phyloP scores from a whole-genome alignment of 164 flowering plant species.

The Liriodendron chinense region DNA sequence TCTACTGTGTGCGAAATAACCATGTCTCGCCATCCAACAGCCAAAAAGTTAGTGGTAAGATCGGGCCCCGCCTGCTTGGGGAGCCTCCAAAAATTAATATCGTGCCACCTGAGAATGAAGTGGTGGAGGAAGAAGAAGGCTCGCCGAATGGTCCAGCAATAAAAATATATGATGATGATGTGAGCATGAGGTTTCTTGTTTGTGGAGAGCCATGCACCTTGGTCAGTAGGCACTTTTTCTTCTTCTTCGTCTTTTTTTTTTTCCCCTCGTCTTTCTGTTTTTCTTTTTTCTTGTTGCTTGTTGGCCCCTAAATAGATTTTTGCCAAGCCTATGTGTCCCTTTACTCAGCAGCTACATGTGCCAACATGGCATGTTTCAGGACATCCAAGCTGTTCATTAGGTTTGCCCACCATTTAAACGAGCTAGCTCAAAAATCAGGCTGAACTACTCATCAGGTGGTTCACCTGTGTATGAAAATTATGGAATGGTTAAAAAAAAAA shows the following conservation, averaged over 20 bases:
- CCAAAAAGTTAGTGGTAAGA: slow-evolving; percentile 37
- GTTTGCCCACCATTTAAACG: not conserved
- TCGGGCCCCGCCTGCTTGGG: slow-evolving; percentile 77
- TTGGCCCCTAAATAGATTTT: not conserved
- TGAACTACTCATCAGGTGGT: not conserved
- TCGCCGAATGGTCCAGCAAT: slow-evolving; percentile 56
- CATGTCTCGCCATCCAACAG: slow-evolving; percentile 32
- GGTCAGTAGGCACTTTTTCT: slow-evolving; percentile 39
- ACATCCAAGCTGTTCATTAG: not conserved
- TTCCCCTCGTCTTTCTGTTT: not conserved
- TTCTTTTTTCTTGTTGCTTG: not conserved
- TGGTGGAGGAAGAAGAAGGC: slow-evolving; percentile 59
- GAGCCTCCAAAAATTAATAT: slow-evolving; percentile 71
- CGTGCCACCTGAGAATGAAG: slow-evolving; percentile 46
- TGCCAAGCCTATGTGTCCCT: too few relatives aligned
- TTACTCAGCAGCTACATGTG: too few relatives aligned
- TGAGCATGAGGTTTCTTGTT: slow-evolving; percentile 77
- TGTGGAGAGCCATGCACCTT: slow-evolving; percentile 68
- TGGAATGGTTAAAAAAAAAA: not conserved
- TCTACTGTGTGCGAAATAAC: slow-evolving; percentile 65
- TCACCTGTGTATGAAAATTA: not conserved
- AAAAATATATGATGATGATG: slow-evolving; percentile 87
- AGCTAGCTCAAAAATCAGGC: too few relatives aligned
- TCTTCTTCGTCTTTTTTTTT: not conserved
- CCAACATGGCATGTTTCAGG: too few relatives aligned